A percentile compares a stretch with the other conserved stretches of the same genome.
These are phyloP conservation scores for Silene vulgaris DNA, from an alignment of 179 eudicot genomes.

Conservation along the genomic window DNA sequence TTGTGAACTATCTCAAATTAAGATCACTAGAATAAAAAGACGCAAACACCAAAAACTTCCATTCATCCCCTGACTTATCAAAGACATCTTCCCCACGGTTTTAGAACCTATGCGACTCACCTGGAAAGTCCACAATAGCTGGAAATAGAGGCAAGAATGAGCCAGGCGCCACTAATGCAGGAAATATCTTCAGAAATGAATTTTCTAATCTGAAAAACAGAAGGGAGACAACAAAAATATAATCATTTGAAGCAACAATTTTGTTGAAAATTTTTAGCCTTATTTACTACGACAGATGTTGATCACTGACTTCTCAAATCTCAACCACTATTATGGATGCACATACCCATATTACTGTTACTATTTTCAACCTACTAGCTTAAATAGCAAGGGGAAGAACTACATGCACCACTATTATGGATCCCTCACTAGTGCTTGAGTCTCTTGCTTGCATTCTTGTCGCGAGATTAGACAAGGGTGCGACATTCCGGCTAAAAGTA, in stretches of 20 bases:
- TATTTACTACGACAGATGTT: neutral
- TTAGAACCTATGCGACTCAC: constrained; percentile 39
- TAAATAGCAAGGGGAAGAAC: no score
- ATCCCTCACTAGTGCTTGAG: no score
- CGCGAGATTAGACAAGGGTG: no score
- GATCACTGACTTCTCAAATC: constrained; percentile 1
- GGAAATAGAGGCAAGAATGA: constrained; percentile 85
- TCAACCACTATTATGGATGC: neutral
- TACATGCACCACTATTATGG: no score
- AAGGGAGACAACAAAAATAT: constrained; percentile 7
- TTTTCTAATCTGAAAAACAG: constrained; percentile 57
- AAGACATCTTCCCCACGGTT: neutral
- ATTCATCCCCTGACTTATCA: neutral
- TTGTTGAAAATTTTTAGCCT: neutral
- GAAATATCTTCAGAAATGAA: constrained; percentile 58
- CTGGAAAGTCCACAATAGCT: constrained; percentile 82
- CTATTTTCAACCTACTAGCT: neutral
- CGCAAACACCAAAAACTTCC: neutral
- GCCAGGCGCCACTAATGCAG: constrained; percentile 76
- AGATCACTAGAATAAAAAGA: neutral
- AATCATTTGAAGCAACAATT: constrained; percentile 1
- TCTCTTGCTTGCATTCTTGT: no score
- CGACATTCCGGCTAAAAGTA: no score
- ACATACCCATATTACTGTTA: neutral
- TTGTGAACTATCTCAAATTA: neutral